Conservation (phyloP, 2,329 filamentous ascomycete species). For the Colletotrichum neosansevieriae region DNA sequence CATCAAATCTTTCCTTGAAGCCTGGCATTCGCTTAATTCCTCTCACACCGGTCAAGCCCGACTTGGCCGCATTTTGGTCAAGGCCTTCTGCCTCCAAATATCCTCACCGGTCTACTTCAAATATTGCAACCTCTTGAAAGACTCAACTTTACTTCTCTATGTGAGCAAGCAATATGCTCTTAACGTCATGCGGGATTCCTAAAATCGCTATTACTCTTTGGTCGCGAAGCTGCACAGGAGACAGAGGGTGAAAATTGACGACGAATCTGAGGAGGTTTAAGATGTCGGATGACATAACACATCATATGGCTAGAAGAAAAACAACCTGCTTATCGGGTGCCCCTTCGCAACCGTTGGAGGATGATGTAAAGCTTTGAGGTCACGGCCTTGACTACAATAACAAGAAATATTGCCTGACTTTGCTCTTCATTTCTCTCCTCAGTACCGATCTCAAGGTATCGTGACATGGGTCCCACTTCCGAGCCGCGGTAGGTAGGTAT, state of each 20-base stretch:
- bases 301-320: no score
- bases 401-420: no score
- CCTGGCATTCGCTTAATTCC: accelerated
- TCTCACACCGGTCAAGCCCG: accelerated
- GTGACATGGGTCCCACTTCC: no score
- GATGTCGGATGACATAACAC: not conserved
- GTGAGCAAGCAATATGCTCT: not conserved
- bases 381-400: no score
- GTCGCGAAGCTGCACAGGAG: not conserved
- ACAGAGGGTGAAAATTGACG: not conserved
- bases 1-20: no score
- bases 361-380: no score
- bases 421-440: no score
- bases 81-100: no score
- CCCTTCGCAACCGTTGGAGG: no score
- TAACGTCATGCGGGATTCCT: not conserved
- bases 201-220: not conserved
- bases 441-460: no score
- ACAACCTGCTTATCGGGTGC: no score
- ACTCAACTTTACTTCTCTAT: not conserved
- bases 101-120: not conserved
- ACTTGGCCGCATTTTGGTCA: not conserved
- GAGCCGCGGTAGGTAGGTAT: no score
- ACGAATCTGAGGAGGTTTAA: not conserved
- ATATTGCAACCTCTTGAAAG: not conserved